Evolutionary conservation across 176 grass and related monocot genomes (phyloP).

Genomic region (Lolium rigidum): DNA sequence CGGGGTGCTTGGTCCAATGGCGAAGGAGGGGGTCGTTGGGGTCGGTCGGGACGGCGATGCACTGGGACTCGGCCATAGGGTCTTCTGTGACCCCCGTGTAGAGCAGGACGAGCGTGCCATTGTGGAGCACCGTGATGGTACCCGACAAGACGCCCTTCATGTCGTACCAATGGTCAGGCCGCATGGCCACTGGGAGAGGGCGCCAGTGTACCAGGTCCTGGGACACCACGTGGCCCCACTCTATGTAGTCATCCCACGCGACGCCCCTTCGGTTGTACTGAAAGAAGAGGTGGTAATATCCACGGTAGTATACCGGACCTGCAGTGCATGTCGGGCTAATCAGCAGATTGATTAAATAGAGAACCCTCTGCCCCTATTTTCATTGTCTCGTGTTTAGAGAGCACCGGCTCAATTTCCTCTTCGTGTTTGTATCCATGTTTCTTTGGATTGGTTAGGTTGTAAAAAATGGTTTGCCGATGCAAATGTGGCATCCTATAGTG

Average conservation of each 20-base stretch:
- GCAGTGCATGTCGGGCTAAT: background rate
- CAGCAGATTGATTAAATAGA: too few relatives aligned
- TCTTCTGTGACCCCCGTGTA: conserved; percentile 8
- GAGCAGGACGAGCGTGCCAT: background rate
- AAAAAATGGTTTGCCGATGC: too few relatives aligned
- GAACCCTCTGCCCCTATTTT: too few relatives aligned
- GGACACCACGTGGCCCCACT: background rate
- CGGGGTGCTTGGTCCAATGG: conserved; percentile 13
- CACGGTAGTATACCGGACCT: background rate
- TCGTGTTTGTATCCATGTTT: too few relatives aligned
- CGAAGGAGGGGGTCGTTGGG: background rate
- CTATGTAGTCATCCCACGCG: background rate
- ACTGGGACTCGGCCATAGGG: background rate
- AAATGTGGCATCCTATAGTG: too few relatives aligned
- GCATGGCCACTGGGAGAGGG: background rate
- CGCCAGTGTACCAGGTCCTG: background rate
- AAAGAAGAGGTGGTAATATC: conserved; percentile 16
- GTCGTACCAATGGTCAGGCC: background rate
- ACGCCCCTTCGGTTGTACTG: background rate
- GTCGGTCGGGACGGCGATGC: background rate
- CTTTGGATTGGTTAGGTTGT: too few relatives aligned
- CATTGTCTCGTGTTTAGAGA: too few relatives aligned
- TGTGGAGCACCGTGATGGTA: background rate
- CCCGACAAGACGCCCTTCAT: background rate
- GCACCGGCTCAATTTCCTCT: too few relatives aligned